phyloP scores from a whole-genome alignment of 208 protist genomes.

The Acanthamoeba rhysodes region DNA sequence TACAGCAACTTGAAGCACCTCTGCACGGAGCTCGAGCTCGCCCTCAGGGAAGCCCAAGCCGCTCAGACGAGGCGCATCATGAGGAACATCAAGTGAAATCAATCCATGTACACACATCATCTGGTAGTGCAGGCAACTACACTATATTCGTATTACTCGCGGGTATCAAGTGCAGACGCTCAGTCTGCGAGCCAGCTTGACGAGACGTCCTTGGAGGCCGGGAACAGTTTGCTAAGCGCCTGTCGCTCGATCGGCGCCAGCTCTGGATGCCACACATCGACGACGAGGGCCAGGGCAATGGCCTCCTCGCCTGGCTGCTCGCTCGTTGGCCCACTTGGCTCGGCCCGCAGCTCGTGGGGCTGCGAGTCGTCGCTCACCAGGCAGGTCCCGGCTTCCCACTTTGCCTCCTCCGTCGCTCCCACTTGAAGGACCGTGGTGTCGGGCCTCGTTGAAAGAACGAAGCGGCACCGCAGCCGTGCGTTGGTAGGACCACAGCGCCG shows the following conservation, averaged over 20 bases:
- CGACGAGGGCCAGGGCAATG: constrained; percentile 16
- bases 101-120: background rate
- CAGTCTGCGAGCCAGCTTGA: background rate
- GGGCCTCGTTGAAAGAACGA: background rate
- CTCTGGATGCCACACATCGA: constrained; percentile 14
- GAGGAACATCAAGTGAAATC: constrained; percentile 75
- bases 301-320: background rate
- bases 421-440: background rate
- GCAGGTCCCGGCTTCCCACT: background rate
- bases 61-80: constrained; percentile 73
- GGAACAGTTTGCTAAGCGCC: background rate
- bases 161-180: background rate
- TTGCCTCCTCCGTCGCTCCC: background rate
- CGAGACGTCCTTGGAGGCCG: background rate
- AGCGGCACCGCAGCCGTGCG: constrained; percentile 28
- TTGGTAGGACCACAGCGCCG: constrained; percentile 4
- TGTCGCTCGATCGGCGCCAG: constrained; percentile 22
- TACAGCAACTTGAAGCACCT: constrained; percentile 75
- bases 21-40: constrained; percentile 71
- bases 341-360: background rate
- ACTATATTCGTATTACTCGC: background rate
- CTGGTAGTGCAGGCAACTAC: too few relatives aligned
- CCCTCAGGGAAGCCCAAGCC: constrained; percentile 64
- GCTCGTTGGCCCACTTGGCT: background rate
- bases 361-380: background rate